Evolutionary conservation across 306 rosid genomes (phyloP).

Genomic region (Cicer yamashitae): DNA sequence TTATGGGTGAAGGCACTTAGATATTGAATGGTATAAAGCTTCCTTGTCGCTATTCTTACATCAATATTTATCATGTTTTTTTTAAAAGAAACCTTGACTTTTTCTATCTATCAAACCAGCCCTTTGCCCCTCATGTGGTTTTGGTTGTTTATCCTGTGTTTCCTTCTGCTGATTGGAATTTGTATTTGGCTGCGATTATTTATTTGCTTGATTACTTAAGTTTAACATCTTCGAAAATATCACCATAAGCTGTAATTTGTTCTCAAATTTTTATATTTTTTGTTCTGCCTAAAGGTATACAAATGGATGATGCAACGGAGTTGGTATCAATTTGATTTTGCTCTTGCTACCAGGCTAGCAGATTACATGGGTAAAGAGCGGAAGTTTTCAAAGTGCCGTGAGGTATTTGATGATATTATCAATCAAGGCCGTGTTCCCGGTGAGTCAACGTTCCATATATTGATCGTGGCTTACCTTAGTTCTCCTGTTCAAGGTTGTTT

Average conservation of each 20-base stretch:
- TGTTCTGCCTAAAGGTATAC: constrained; percentile 65
- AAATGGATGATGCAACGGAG: constrained; percentile 92
- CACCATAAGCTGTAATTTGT: constrained; percentile 22
- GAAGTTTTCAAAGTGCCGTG: constrained; percentile 89
- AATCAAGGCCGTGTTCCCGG: constrained; percentile 92
- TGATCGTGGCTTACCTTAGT: constrained; percentile 89
- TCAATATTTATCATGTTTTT: not conserved
- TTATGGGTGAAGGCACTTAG: not conserved
- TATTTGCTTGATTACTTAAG: constrained; percentile 29
- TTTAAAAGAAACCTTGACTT: not conserved
- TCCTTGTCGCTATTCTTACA: constrained; percentile 17
- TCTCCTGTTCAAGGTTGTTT: constrained; percentile 76
- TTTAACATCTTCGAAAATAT: constrained; percentile 17
- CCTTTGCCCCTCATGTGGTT: not conserved
- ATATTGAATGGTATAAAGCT: constrained; percentile 30
- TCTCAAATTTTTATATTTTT: constrained; percentile 15
- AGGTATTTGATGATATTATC: constrained; percentile 83
- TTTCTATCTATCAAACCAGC: constrained; percentile 9
- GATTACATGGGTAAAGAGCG: constrained; percentile 93
- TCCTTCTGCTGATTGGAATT: constrained; percentile 26
- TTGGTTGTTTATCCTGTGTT: constrained; percentile 23
- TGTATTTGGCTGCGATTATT: constrained; percentile 18
- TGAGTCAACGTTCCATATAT: constrained; percentile 90
- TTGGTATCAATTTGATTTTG: constrained; percentile 86
- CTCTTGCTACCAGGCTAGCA: constrained; percentile 86